These are phyloP conservation scores for Candolleomyces aberdarensis DNA, from an alignment of 768 basidiomycete genomes.

Conservation along the genomic window DNA sequence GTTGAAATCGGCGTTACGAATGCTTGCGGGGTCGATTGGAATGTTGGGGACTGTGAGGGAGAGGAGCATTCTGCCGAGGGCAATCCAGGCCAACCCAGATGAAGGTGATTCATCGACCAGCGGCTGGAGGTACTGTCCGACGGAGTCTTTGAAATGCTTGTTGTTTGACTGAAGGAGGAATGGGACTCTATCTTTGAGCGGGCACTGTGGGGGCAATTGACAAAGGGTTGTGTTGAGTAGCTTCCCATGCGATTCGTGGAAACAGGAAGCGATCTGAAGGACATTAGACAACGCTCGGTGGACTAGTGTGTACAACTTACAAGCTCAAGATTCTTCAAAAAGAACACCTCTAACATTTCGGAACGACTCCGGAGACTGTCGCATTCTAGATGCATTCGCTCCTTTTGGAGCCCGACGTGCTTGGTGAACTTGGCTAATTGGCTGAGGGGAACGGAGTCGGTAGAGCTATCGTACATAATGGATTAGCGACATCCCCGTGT, in stretches of 20 bases:
- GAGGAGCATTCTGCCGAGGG: constrained; percentile 55
- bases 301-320: background rate
- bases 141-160: background rate
- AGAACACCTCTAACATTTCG: constrained; percentile 24
- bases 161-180: background rate
- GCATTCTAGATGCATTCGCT: constrained; percentile 24
- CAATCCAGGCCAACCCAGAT: constrained; percentile 52
- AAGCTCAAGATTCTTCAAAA: constrained; percentile 10
- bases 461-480: background rate
- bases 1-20: constrained; percentile 43
- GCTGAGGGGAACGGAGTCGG: background rate
- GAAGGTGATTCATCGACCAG: background rate
- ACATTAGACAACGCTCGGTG: constrained; percentile 35
- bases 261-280: background rate
- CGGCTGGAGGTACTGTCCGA: background rate
- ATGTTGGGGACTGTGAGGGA: constrained; percentile 77
- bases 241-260: background rate
- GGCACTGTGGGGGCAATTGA: background rate
- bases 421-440: background rate
- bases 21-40: constrained; percentile 83
- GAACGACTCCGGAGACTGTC: constrained; percentile 39
- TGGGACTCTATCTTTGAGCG: background rate
- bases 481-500: background rate
- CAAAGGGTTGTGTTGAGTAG: background rate
- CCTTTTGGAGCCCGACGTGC: background rate